Percentiles rank a stretch among this genome's conserved stretches.
phyloP scores from a whole-genome alignment of 2,329 filamentous ascomycete species.

The Shiraia bambusicola region DNA sequence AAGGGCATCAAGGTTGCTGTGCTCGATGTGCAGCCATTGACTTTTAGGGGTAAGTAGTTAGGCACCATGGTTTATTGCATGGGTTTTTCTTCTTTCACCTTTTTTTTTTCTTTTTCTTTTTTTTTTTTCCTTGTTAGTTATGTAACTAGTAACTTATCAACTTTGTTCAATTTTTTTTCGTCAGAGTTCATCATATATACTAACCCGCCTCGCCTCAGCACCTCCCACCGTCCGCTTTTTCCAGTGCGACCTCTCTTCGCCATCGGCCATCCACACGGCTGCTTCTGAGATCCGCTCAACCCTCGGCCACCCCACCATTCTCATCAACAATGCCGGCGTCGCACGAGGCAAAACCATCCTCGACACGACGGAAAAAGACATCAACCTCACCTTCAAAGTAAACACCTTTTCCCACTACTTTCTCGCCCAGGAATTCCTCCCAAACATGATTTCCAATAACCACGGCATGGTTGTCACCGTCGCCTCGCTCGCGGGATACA shows the following conservation, averaged over 20 bases:
- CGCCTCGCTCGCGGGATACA: constrained; percentile 63
- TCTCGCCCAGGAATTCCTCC: constrained; percentile 67
- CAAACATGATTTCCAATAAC: constrained; percentile 61
- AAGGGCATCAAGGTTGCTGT: constrained; percentile 68
- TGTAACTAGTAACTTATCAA: too few species aligned
- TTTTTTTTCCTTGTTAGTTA: too few species aligned
- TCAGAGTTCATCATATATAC: too few species aligned
- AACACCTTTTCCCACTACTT: constrained; percentile 70
- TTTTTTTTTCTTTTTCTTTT: too few species aligned
- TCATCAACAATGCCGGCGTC: constrained; percentile 73
- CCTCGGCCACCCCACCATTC: constrained; percentile 66
- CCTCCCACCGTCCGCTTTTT: constrained; percentile 64
- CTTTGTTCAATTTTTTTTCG: too few species aligned
- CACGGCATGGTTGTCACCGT: constrained; percentile 75
- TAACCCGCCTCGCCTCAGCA: constrained; percentile 39
- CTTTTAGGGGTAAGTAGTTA: constrained; percentile 50
- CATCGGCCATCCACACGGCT: constrained; percentile 54
- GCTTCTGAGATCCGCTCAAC: constrained; percentile 56
- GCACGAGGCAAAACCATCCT: constrained; percentile 64
- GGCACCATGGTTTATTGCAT: too few species aligned
- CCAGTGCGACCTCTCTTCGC: constrained; percentile 68
- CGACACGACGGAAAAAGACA: constrained; percentile 57
- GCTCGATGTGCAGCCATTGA: constrained; percentile 66
- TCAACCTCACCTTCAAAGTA: constrained; percentile 69
- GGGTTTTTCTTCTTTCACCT: too few species aligned